phyloP scores from a whole-genome alignment of 2,329 filamentous ascomycete species.

The Chaetomium sp. region DNA sequence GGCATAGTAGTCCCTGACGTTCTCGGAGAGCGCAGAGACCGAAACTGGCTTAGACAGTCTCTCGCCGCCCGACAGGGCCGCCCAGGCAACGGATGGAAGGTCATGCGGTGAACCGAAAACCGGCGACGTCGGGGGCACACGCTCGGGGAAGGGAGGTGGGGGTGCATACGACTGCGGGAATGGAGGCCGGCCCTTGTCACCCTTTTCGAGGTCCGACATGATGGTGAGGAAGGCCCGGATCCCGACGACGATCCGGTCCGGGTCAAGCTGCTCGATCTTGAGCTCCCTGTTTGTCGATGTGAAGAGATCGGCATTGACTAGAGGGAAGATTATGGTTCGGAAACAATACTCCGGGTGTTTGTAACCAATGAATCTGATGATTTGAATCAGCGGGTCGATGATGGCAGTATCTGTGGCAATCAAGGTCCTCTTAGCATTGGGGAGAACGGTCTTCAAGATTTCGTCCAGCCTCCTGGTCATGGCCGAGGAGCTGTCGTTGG shows the following conservation, averaged over 20 bases:
- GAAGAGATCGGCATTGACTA: conserved; percentile 93
- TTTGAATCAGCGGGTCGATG: conserved; percentile 86
- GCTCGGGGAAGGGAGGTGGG: conserved; percentile 45
- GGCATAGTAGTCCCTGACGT: conserved; percentile 80
- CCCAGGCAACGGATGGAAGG: conserved; percentile 34
- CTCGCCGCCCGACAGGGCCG: conserved; percentile 55
- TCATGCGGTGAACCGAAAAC: conserved; percentile 47
- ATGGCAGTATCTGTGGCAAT: conserved; percentile 82
- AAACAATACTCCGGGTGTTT: conserved; percentile 95
- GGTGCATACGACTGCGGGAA: conserved; percentile 71
- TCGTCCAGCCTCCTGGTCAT: conserved; percentile 84
- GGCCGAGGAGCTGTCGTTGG: conserved; percentile 67
- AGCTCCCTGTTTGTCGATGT: conserved; percentile 70
- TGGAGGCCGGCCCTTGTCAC: conserved; percentile 73
- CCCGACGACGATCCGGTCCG: conserved; percentile 95
- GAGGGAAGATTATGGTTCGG: conserved; percentile 85
- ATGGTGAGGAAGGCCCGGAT: conserved; percentile 92
- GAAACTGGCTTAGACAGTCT: conserved; percentile 66
- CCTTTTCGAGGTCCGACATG: conserved; percentile 88
- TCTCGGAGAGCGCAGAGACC: conserved; percentile 68
- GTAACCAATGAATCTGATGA: conserved; percentile 92
- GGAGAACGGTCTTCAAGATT: conserved; percentile 80
- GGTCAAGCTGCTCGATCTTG: conserved; percentile 89
- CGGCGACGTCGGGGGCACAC: conserved; percentile 53
- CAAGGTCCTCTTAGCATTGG: conserved; percentile 76